These are phyloP conservation scores for Blastobotrys illinoisensis DNA, from an alignment of 1,139 yeast genomes.

Conservation along the genomic window DNA sequence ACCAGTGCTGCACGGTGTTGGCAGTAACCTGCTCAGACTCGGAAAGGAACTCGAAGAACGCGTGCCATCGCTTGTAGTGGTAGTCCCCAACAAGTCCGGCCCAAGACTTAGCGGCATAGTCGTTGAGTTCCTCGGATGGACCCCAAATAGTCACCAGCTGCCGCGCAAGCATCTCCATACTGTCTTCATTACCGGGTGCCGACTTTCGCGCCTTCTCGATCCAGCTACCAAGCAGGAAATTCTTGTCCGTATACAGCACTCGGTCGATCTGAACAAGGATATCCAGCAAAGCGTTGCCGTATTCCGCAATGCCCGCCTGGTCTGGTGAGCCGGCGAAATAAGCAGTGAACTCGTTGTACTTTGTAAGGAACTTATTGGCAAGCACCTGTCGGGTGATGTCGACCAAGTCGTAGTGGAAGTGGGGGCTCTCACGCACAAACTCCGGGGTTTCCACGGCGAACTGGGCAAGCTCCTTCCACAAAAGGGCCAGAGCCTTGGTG, in stretches of 20 bases:
- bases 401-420: slow-evolving; percentile 16
- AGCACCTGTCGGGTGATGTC: slow-evolving; percentile 16
- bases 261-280: slow-evolving; percentile 13
- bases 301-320: slow-evolving; percentile 1
- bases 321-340: neutral
- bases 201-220: slow-evolving; percentile 7
- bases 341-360: slow-evolving; percentile 9
- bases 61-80: slow-evolving; percentile 13
- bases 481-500: slow-evolving; percentile 6
- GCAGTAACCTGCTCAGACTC: neutral
- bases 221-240: slow-evolving; percentile 12
- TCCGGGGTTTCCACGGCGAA: slow-evolving; percentile 5
- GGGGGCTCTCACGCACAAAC: slow-evolving; percentile 6
- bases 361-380: slow-evolving; percentile 11
- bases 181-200: neutral
- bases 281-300: slow-evolving; percentile 6
- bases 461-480: slow-evolving; percentile 12
- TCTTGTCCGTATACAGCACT: slow-evolving; percentile 14
- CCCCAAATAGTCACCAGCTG: slow-evolving; percentile 19
- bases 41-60: slow-evolving; percentile 11
- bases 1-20: neutral
- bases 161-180: slow-evolving; percentile 17
- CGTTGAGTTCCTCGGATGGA: slow-evolving; percentile 12
- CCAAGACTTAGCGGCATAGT: slow-evolving; percentile 19
- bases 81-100: slow-evolving; percentile 18